Base-by-base conservation (phyloP, 306 rosid genomes). In the Ceratonia siliqua region DNA sequence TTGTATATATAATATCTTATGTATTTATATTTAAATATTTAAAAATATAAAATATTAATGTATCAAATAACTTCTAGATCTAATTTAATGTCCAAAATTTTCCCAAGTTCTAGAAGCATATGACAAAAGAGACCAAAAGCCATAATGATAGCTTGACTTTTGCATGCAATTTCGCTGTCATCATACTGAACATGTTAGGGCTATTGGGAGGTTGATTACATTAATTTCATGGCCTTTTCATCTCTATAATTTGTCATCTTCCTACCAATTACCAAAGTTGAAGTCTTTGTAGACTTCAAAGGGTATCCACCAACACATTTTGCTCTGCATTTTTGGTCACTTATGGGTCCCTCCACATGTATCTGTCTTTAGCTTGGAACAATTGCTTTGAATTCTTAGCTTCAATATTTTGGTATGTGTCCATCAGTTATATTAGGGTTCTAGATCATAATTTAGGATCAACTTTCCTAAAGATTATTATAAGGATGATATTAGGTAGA, bases 181-280 rank as follows among this genome's bases (percentile, higher is more conserved):
- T 69, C 15, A 62, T 80, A 84, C 92, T 91, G 90, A 84, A 89
- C 92, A 74, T 83, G 86, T 77, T 62, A 55, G 41, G 77, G 66
- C 81, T 83, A 83, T 84, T 24, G 84, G 85, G 85, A 73, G 83
- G 79, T 75, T 74, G 50, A 32, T 63, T 45, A 14, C 78, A 39
- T 25, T 42, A 21, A 48, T 73, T 81, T 77, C 48, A 6, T 62
- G 74, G 62, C 36, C 67, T 82, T 74, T 75, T 70, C 42, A 78
- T 73, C 81, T 54, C 53, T 78, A 81, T 25, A 61, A 61, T 87
- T 71, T 83, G 83, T 76, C 91, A 17, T 53, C 55, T 36, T 84
- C 74, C 62, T 54, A 74, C 52, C 84, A 71, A 80, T 39, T 42
- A 75, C 50, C 83, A 73, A 89, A 74, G 70, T 49, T 55, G 61